These are phyloP conservation scores for Pilatotrama ljubarskyi DNA, from an alignment of 768 basidiomycete genomes.

Conservation along the genomic window DNA sequence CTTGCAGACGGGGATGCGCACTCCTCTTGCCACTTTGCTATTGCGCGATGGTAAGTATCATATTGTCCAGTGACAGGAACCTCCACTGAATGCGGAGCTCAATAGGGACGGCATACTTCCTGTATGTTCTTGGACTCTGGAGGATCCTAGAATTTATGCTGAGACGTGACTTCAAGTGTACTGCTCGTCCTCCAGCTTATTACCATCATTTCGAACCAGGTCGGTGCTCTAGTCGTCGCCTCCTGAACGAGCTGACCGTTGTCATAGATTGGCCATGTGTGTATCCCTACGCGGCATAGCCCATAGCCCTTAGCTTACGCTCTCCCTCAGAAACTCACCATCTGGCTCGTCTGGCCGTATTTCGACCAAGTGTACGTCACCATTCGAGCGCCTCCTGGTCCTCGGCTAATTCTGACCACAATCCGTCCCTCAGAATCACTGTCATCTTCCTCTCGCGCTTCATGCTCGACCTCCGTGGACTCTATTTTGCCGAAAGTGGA, in stretches of 20 bases:
- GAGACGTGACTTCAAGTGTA: not conserved
- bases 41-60: conserved; percentile 10
- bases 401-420: not conserved
- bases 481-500: not conserved
- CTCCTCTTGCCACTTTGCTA: conserved; percentile 14
- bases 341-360: conserved; percentile 11
- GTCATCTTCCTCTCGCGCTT: conserved; percentile 8
- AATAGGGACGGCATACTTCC: conserved; percentile 16
- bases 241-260: not conserved
- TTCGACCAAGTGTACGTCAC: conserved; percentile 8
- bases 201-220: conserved; percentile 1
- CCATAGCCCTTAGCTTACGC: not conserved
- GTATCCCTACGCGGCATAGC: fast-evolving
- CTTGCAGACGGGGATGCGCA: not conserved
- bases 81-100: too few relatives aligned
- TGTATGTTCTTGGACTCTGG: not conserved
- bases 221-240: not conserved
- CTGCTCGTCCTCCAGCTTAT: conserved; percentile 5
- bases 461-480: conserved; percentile 7
- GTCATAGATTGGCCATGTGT: not conserved
- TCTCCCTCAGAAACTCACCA: not conserved
- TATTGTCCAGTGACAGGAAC: too few relatives aligned
- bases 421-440: not conserved
- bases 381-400: too few relatives aligned
- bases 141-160: not conserved